Percentiles rank a stretch among this genome's conserved stretches.
Conservation (phyloP, 1,284 basidiomycete species). For the Tilletia walkeri region DNA sequence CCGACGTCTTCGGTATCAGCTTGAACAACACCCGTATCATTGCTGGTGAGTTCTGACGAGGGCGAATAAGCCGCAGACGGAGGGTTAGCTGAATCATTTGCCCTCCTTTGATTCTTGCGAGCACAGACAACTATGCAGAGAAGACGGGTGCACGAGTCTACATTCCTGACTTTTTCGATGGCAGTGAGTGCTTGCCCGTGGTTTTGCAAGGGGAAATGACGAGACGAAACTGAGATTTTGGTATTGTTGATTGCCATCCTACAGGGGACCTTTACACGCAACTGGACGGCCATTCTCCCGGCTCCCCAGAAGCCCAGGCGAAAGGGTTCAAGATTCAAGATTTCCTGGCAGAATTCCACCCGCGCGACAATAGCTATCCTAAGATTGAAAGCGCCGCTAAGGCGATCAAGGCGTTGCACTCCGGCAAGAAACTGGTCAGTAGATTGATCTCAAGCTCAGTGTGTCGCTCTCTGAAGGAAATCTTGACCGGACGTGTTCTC, state of each 20-base stretch:
- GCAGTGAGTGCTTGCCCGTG: background rate
- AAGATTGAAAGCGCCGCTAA: background rate
- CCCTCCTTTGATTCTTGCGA: background rate
- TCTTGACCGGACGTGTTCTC: background rate
- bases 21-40: conserved; percentile 13
- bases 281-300: background rate
- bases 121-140: conserved; percentile 27
- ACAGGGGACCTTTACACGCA: conserved; percentile 8
- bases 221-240: background rate
- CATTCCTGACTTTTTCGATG: conserved; percentile 21
- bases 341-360: background rate
- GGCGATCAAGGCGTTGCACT: background rate
- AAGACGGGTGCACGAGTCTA: conserved; percentile 23
- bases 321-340: background rate
- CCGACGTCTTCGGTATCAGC: background rate
- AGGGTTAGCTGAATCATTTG: background rate
- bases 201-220: background rate
- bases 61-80: background rate
- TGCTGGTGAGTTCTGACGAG: conserved; percentile 18
- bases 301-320: background rate
- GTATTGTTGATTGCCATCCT: background rate
- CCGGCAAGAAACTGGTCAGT: conserved; percentile 15
- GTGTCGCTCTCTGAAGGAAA: background rate
- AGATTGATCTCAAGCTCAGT: no score
- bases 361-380: background rate